Evolutionary conservation across 2,329 filamentous ascomycete species (phyloP).

Genomic region (Talaromyces sp.): DNA sequence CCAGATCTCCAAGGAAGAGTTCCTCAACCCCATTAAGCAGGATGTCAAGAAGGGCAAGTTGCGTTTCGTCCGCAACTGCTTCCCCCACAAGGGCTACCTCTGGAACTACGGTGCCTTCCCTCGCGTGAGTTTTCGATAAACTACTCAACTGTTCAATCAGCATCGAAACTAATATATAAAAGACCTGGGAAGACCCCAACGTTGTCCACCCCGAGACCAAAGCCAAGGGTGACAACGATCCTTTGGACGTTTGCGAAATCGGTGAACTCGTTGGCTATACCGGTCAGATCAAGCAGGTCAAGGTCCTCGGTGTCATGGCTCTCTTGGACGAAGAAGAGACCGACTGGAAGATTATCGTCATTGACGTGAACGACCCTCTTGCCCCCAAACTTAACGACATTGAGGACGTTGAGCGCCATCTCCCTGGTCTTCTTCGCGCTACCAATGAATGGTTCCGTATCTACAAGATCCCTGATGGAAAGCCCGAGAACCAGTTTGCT

Average conservation of each 20-base stretch:
- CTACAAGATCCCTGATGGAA: constrained; percentile 99
- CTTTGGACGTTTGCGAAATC: constrained; percentile 98
- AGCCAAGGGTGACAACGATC: constrained; percentile 99
- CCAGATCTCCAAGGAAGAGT: constrained; percentile 97
- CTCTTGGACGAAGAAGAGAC: constrained; percentile 99
- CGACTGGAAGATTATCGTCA: constrained; percentile 99
- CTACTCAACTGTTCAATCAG: background rate
- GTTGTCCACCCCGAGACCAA: constrained; percentile 96
- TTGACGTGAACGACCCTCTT: constrained; percentile 95
- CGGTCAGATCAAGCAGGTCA: constrained; percentile 99
- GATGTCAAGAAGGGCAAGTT: constrained; percentile 99
- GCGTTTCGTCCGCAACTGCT: constrained; percentile 99
- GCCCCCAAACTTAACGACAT: constrained; percentile 96
- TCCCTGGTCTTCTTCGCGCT: constrained; percentile 90
- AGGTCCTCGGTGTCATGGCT: constrained; percentile 98
- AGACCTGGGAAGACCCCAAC: constrained; percentile 99
- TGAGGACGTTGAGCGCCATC: constrained; percentile 97
- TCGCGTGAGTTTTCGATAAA: constrained; percentile 58
- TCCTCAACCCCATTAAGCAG: constrained; percentile 98
- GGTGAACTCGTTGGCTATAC: constrained; percentile 94
- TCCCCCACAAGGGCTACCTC: constrained; percentile 99
- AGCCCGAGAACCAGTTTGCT: constrained; percentile 99
- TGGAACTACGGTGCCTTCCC: constrained; percentile 99
- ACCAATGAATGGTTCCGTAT: constrained; percentile 99
- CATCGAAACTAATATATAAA: constrained; percentile 33